Conservation (phyloP, 2,329 filamentous ascomycete species). For the Pestalotiopsis sp. region DNA sequence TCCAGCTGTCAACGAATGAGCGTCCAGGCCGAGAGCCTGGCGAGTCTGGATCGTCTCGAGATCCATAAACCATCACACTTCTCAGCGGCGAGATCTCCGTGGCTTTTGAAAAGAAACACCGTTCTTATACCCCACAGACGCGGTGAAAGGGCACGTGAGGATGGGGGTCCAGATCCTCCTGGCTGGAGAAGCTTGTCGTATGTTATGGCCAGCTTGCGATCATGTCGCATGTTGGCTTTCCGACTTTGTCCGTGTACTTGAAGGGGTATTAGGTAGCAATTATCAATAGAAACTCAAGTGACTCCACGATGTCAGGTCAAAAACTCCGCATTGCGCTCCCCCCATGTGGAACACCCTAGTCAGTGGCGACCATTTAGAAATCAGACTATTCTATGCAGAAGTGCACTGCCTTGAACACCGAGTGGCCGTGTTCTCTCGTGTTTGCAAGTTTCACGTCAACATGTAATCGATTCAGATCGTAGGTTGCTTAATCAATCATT, state of each 20-base stretch:
- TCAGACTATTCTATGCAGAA: neutral
- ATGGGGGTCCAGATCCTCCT: too few relatives aligned
- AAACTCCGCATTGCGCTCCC: neutral
- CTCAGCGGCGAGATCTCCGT: too few relatives aligned
- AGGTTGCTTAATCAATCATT: neutral
- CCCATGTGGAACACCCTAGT: neutral
- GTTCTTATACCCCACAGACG: too few relatives aligned
- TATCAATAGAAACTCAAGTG: neutral
- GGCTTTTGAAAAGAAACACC: too few relatives aligned
- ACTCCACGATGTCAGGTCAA: neutral
- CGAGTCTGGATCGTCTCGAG: too few relatives aligned
- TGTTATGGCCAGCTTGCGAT: neutral
- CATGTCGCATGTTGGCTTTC: neutral
- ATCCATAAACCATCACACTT: too few relatives aligned
- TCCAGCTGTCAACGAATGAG: too few relatives aligned
- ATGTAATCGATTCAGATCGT: neutral
- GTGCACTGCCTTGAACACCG: neutral
- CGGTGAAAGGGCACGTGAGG: too few relatives aligned
- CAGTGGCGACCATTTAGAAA: neutral
- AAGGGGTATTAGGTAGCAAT: neutral
- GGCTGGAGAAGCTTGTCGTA: too few relatives aligned
- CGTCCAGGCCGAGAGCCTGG: too few relatives aligned
- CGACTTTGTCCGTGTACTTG: neutral
- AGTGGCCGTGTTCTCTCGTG: neutral
- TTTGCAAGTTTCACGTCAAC: neutral